Evolutionary conservation across 495 filamentous ascomycete genomes (phyloP), one percentile per base, ranked within the genome.

Genomic region (Penicillium pancosmium): DNA sequence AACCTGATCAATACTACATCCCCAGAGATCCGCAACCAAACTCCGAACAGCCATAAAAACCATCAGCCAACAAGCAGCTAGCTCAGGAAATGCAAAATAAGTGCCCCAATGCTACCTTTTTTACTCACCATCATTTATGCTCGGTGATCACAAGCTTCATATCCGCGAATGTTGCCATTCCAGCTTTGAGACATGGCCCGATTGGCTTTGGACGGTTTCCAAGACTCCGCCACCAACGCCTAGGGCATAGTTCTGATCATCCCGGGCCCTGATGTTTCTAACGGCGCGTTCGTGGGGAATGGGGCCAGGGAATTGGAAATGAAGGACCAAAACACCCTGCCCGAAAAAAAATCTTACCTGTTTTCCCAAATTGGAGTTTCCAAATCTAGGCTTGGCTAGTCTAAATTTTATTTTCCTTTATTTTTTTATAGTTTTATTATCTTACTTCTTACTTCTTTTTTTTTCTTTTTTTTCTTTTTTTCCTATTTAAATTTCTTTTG

Each of bases 201-300:
- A 34, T 51, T 27, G 49, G 23, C 46, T 48, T 27, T 15, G 19
- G 10, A n/a, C 18, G 2, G n/a, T n/a, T 23, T 21, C 16, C 18
- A 10, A 48, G 19, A 25, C 19, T 48, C 18, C 43, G 16, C 18
- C 19, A 23, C 21, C 46, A 27, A 27, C 10, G 46, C 11, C 21
- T 48, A 51, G 49, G 31, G 19, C 31, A 36, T 36, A 13, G 19
- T 48, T 48, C 23, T 27, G 19, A 48, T 25, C 46, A 48, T 48
- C 10, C 46, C 46, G 18, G 46, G 10, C 23, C 23, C 19, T 27
- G 31, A 25, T 48, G 12, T 36, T 25, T 51, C 44, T 44, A 69
- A 67, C 67, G 61, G 67, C 53, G 56, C 27, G 64, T 61, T 61
- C 55, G 61, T 67, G 64, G 61, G 67, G 67, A 25, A 48, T 23